Base-by-base conservation (phyloP, 176 grass and related monocot genomes). In the Metroxylon sagu region DNA sequence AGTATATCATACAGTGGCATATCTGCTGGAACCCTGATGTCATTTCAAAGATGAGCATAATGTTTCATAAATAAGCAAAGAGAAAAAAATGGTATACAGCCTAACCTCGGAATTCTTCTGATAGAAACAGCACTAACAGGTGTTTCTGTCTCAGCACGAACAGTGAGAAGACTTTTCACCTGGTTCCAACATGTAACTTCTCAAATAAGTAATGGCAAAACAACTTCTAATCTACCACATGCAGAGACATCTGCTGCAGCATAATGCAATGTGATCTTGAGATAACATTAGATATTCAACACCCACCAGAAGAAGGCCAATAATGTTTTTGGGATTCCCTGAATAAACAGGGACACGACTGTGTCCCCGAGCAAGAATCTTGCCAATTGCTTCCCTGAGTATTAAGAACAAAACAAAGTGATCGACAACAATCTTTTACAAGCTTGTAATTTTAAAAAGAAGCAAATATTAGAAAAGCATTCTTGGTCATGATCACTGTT, bases 1-100 rank as follows among this genome's bases (percentile, higher is more conserved):
- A 99, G 74, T 88, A 99, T 99, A 71, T 99, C 94, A 67, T 99
- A 99, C 56, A 99, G 70, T 64, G 94, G 94, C 94, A 99, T 93
- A 68, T 93, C 94, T 30, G 88, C 80, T 51, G 94, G 94, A 74
- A 99, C 94, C 79, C 94, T 99, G 76, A 51, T 66, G 59, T 74
- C 63, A 50, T 14, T 43, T 5, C 30, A 77, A 53, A 56, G 57
- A 64, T 71, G 72, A 19, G 67, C 62, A 48, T 16, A 21, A 3
- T 6, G 6, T 29, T 54, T 54, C 25, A 3, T 7, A 52, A 18
- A 29, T 27, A 25, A 81, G 19, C 56, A 81, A 69, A 68, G 21
- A 55, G 50, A 57, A 62, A 50, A 26, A 74, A 43, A 16, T 25
- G 15, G 69, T 35, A 57, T 56, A 48, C 14, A 18, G 28, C 2